Conservation (phyloP, 331 rosid species). For the Phaseolus coccineus region DNA sequence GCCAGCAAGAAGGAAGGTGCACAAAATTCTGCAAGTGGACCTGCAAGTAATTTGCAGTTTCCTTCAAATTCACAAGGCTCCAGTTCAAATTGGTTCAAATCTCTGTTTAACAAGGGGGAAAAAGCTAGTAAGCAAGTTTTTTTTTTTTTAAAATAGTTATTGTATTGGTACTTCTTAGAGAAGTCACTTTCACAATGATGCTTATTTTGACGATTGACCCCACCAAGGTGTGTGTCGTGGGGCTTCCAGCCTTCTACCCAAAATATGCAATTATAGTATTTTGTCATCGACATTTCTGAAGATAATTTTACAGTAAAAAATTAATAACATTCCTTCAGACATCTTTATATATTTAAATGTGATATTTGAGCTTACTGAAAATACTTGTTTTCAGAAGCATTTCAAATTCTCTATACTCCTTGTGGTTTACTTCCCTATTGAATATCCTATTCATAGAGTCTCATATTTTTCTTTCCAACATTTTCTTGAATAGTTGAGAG, state of each 20-base stretch:
- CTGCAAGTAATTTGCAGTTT: constrained; percentile 32
- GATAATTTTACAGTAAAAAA: constrained; percentile 2
- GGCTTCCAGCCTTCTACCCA: neutral
- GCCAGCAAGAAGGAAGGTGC: constrained; percentile 35
- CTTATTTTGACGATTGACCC: constrained; percentile 15
- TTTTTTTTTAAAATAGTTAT: neutral
- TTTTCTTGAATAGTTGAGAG: constrained; percentile 20
- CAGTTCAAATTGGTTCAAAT: constrained; percentile 49
- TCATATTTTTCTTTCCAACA: constrained; percentile 23
- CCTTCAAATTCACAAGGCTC: constrained; percentile 42
- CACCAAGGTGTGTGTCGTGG: neutral
- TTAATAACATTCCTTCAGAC: neutral
- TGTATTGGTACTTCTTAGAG: constrained; percentile 3
- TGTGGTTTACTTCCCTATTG: neutral
- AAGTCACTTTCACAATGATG: constrained; percentile 20
- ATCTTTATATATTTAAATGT: neutral
- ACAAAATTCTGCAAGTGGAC: constrained; percentile 33
- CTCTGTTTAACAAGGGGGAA: constrained; percentile 43
- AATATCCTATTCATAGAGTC: constrained; percentile 19
- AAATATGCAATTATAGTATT: neutral
- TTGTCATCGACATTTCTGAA: constrained; percentile 3
- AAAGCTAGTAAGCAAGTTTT: constrained; percentile 32
- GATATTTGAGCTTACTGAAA: constrained; percentile 21
- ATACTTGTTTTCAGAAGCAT: constrained; percentile 11
- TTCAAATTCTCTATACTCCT: neutral